Percentiles rank a stretch among this genome's conserved stretches.
phyloP scores from a whole-genome alignment of 208 protist genomes.

The Vickermania spadyakhi region DNA sequence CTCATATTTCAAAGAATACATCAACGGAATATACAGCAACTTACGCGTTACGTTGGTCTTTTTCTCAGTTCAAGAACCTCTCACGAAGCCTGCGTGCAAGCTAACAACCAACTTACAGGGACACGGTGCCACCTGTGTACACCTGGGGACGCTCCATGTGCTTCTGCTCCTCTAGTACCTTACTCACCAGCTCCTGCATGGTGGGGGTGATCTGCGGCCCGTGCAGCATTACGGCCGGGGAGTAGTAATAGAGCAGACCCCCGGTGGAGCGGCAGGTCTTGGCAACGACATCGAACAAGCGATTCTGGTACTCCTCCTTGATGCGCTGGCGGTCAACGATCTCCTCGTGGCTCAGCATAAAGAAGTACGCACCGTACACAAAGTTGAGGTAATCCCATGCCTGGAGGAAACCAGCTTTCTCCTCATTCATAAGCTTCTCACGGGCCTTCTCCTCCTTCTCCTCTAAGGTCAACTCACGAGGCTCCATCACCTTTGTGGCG shows the following conservation, averaged over 20 bases:
- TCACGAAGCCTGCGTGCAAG: no score
- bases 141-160: background rate
- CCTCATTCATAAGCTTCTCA: constrained; percentile 17
- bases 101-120: no score
- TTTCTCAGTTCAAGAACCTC: no score
- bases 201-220: background rate
- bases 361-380: constrained; percentile 44
- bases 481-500: constrained; percentile 1
- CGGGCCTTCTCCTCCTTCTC: constrained; percentile 27
- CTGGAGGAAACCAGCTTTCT: constrained; percentile 18
- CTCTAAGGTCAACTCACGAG: constrained; percentile 26
- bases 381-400: constrained; percentile 48
- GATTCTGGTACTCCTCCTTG: constrained; percentile 25
- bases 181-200: background rate
- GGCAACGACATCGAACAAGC: constrained; percentile 20
- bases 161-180: background rate
- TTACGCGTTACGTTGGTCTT: no score
- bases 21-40: no score
- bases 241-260: constrained; percentile 34
- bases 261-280: constrained; percentile 23
- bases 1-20: no score
- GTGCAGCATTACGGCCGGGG: constrained; percentile 33
- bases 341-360: constrained; percentile 36
- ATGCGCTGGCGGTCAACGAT: constrained; percentile 36
- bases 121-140: no score